Percentiles rank a stretch among this genome's conserved stretches.
Evolutionary conservation across 371 early-diverging fungal species (phyloP).

Genomic region (Dentiscutata heterogama): DNA sequence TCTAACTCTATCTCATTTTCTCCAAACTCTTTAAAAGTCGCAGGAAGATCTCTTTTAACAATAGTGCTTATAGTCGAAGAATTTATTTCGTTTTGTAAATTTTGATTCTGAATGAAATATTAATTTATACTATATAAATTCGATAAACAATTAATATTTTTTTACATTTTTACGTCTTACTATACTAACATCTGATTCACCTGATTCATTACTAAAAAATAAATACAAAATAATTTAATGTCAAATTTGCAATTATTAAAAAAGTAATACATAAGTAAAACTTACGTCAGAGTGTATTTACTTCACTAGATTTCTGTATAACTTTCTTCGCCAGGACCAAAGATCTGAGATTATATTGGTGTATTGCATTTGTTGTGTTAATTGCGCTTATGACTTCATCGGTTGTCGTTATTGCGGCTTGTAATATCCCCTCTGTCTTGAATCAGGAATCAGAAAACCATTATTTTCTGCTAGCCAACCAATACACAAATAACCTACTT

Average conservation of each 20-base stretch:
- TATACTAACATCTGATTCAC: background rate
- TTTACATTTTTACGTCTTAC: background rate
- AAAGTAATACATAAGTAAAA: no score
- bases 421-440: background rate
- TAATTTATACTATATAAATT: no score
- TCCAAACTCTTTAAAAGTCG: slow-evolving; percentile 7
- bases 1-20: background rate
- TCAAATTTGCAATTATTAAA: background rate
- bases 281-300: no score
- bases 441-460: background rate
- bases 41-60: slow-evolving; percentile 4
- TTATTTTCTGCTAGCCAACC: background rate
- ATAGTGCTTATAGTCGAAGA: background rate
- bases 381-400: background rate
- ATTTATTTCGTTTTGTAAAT: slow-evolving; percentile 4
- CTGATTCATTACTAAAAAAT: slow-evolving; percentile 32
- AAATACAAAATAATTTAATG: slow-evolving; percentile 30
- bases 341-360: background rate
- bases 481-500: background rate
- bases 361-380: slow-evolving; percentile 1
- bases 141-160: no score
- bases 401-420: background rate
- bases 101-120: background rate
- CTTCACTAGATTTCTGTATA: background rate
- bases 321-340: background rate